Base-by-base conservation (phyloP, 2,329 filamentous ascomycete genomes). In the Colletotrichum liaoningense region DNA sequence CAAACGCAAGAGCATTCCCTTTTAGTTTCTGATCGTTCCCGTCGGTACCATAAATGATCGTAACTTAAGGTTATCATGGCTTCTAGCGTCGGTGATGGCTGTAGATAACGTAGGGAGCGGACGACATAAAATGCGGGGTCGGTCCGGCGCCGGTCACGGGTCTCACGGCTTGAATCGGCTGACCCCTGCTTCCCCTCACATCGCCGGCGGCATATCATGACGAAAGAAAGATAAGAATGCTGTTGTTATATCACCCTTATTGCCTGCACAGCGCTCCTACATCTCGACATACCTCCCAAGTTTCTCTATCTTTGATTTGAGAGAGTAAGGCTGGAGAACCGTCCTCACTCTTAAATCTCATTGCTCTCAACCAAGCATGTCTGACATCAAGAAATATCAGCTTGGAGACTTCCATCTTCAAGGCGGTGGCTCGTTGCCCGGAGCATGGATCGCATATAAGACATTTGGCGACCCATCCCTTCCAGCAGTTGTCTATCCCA, bases 381-480 rank as follows among this genome's bases (percentile, higher is more conserved):
- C 35, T 11, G 60, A 75, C 22, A 56, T 78, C 67, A 78, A 89
- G 67, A 89, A 81, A 2, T 93, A 88, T 78, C 81, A 87, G 28
- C 86, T 94, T 0, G 92, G 92, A 22, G 88, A 93, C 81, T 93
- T 93, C 84, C 83, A 87, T 74, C 88, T 95, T 3, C 89, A 93
- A 78, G 91, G 88, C 30, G 92, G 93, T 52, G 85, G 85, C n/a
- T 86, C 83, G 6, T 86, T 95, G 22, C 86, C 88, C 1, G 81
- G 89, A 76, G 93, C 94, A 1, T 88, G 89, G 78, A 90, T 96
- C 67, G 93, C 93, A 19, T 96, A 94, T 86, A 95, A 93, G 81
- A 94, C 93, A 0, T 92, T 93, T 76, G 94, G 94, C 24, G 85
- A 91, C 69, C 80, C 88, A 0, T 87, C 84, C 0, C 85, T 84